Conservation (phyloP, 2,329 filamentous ascomycete genomes). For the Samsoniella hepiali region DNA sequence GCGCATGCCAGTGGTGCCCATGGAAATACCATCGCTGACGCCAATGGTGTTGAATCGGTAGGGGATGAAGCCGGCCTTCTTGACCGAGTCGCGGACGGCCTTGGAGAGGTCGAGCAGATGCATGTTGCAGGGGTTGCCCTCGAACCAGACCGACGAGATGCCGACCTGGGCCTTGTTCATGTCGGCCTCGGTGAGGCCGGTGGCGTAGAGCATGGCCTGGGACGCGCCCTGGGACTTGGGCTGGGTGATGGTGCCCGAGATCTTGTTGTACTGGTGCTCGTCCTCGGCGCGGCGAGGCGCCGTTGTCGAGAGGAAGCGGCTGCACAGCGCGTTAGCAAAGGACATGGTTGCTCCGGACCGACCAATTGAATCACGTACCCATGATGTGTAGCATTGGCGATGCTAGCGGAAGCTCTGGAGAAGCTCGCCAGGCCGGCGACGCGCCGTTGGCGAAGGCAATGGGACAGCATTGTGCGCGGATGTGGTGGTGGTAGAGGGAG, state of each 20-base stretch:
- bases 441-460: slow-evolving; percentile 29
- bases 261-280: slow-evolving; percentile 66
- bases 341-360: neutral
- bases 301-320: slow-evolving; percentile 51
- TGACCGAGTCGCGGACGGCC: slow-evolving; percentile 61
- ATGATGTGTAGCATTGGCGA: slow-evolving; percentile 25
- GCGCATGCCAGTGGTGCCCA: slow-evolving; percentile 97
- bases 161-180: slow-evolving; percentile 97
- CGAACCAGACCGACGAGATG: slow-evolving; percentile 97
- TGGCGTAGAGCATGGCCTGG: slow-evolving; percentile 98
- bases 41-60: slow-evolving; percentile 99
- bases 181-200: slow-evolving; percentile 78
- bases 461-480: slow-evolving; percentile 26
- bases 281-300: slow-evolving; percentile 47
- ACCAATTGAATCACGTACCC: slow-evolving; percentile 25
- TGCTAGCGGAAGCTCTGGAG: slow-evolving; percentile 24
- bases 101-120: slow-evolving; percentile 88
- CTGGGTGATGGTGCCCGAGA: slow-evolving; percentile 84
- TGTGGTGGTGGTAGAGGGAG: slow-evolving; percentile 19
- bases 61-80: slow-evolving; percentile 74
- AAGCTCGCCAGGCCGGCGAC: slow-evolving; percentile 24
- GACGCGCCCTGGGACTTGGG: slow-evolving; percentile 97
- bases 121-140: slow-evolving; percentile 99
- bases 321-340: slow-evolving; percentile 25
- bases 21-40: slow-evolving; percentile 95